Percentiles rank a stretch among this genome's conserved stretches.
phyloP scores from a whole-genome alignment of 2,329 filamentous ascomycete genomes.

The Alternaria hordeiaustralica region DNA sequence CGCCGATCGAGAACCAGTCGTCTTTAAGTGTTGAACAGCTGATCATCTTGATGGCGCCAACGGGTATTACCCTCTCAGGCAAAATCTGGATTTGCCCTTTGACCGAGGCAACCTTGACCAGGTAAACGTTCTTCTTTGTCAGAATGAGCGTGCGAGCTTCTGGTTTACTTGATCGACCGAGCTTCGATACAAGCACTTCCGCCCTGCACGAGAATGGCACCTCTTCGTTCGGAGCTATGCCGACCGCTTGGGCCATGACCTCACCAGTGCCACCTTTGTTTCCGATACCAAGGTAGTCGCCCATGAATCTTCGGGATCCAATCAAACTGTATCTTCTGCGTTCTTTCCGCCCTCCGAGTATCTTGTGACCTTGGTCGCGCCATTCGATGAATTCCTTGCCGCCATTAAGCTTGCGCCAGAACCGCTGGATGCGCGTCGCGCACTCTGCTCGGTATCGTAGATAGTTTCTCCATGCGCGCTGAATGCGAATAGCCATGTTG shows the following conservation, averaged over 20 bases:
- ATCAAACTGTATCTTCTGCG: slow-evolving; percentile 88
- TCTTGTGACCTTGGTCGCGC: slow-evolving; percentile 82
- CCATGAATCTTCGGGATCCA: slow-evolving; percentile 89
- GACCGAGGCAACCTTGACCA: slow-evolving; percentile 82
- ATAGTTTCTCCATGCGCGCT: slow-evolving; percentile 96
- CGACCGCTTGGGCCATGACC: slow-evolving; percentile 76
- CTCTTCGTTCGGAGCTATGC: slow-evolving; percentile 74
- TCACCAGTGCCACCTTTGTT: slow-evolving; percentile 80
- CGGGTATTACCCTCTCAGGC: slow-evolving; percentile 79
- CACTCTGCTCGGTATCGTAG: slow-evolving; percentile 90
- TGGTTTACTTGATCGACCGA: slow-evolving; percentile 93
- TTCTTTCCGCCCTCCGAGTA: slow-evolving; percentile 87
- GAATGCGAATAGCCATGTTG: slow-evolving; percentile 98
- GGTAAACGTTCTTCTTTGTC: slow-evolving; percentile 85
- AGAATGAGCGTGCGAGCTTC: slow-evolving; percentile 84
- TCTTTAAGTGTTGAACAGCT: slow-evolving; percentile 82
- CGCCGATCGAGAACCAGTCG: slow-evolving; percentile 94
- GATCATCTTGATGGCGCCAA: slow-evolving; percentile 89
- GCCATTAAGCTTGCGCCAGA: slow-evolving; percentile 92
- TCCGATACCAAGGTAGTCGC: slow-evolving; percentile 91
- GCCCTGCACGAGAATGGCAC: slow-evolving; percentile 89
- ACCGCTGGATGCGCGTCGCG: slow-evolving; percentile 89
- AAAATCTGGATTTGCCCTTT: slow-evolving; percentile 83
- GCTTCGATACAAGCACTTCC: slow-evolving; percentile 90
- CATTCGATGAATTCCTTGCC: slow-evolving; percentile 88